A percentile compares a stretch with the other conserved stretches of the same genome.
Evolutionary conservation across 2,329 filamentous ascomycete species (phyloP).

Genomic region (Fusarium azukiicola): DNA sequence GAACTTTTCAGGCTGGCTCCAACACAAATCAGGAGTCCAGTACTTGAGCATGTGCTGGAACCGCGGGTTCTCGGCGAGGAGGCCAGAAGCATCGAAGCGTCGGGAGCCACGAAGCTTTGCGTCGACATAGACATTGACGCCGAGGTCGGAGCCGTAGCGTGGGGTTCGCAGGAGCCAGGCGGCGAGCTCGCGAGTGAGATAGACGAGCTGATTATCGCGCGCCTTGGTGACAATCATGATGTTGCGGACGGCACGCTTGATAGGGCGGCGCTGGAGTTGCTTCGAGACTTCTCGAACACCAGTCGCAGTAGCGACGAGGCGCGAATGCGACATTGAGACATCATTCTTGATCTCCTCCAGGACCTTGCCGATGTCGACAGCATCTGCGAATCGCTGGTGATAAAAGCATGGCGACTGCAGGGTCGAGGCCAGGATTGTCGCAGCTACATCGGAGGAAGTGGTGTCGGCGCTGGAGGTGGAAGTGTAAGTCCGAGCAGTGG

Average conservation of each 20-base stretch:
- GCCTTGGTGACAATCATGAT: constrained; percentile 99
- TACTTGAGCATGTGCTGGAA: constrained; percentile 94
- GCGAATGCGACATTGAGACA: constrained; percentile 95
- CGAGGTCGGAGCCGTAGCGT: constrained; percentile 93
- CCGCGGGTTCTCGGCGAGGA: constrained; percentile 87
- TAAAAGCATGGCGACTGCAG: constrained; percentile 98
- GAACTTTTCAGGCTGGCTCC: constrained; percentile 95
- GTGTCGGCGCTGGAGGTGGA: constrained; percentile 37
- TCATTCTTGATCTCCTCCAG: constrained; percentile 95
- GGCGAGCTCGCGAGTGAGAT: constrained; percentile 92
- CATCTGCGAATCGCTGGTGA: constrained; percentile 97
- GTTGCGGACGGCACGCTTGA: constrained; percentile 94
- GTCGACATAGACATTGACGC: constrained; percentile 99
- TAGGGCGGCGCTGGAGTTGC: constrained; percentile 94
- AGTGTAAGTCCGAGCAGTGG: constrained; percentile 46
- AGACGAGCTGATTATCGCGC: constrained; percentile 94
- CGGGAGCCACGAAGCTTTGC: constrained; percentile 94
- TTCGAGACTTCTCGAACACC: constrained; percentile 97
- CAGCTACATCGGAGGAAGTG: constrained; percentile 37
- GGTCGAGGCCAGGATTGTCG: constrained; percentile 60
- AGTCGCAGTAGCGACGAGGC: constrained; percentile 96
- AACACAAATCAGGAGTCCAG: constrained; percentile 98
- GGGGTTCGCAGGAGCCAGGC: constrained; percentile 94
- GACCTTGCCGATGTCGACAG: constrained; percentile 96
- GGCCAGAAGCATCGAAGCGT: constrained; percentile 88